phyloP scores from a whole-genome alignment of 176 grass and related monocot species.

The Bothriochloa decipiens region DNA sequence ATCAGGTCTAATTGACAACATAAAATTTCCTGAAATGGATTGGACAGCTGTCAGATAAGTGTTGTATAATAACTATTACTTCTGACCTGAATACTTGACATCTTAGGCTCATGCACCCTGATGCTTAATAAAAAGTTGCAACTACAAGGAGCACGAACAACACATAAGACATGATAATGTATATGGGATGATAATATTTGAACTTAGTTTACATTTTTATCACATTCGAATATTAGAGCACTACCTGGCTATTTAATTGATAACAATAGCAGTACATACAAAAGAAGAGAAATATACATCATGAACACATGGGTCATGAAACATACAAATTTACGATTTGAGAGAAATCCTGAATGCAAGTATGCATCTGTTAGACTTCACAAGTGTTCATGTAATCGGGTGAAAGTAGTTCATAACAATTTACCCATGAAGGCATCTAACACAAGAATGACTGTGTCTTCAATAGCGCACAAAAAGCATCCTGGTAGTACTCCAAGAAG shows the following conservation, averaged over 20 bases:
- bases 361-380: not conserved
- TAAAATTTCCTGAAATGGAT: conserved; percentile 74
- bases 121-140: conserved; percentile 27
- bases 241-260: not conserved
- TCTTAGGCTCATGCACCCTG: conserved; percentile 7
- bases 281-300: not conserved
- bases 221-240: not conserved
- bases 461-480: too few relatives aligned
- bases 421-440: conserved; percentile 12
- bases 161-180: conserved; percentile 18
- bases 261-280: not conserved
- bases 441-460: not conserved
- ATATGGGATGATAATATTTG: not conserved
- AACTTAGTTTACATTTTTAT: conserved; percentile 11
- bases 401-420: conserved; percentile 11
- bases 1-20: conserved; percentile 78
- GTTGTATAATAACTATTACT: not conserved
- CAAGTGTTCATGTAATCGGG: not conserved
- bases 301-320: not conserved
- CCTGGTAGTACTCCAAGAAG: not conserved
- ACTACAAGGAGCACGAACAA: conserved; percentile 19
- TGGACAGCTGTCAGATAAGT: conserved; percentile 30
- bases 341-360: not conserved
- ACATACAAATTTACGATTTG: conserved; percentile 6
- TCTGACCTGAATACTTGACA: not conserved